Conservation (phyloP, 1,284 basidiomycete genomes). For the Puccinia triticina region DNA sequence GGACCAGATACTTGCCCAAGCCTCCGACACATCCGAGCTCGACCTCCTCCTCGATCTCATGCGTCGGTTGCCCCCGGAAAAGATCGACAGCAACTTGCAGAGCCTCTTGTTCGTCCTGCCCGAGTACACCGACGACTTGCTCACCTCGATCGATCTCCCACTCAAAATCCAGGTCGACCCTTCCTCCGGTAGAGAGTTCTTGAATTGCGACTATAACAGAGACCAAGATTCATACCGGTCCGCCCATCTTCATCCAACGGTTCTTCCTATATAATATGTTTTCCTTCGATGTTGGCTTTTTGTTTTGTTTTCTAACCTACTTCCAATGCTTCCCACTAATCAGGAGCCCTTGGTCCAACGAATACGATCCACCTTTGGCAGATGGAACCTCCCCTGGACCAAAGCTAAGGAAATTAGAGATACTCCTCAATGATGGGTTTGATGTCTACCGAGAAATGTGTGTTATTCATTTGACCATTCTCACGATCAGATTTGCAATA, state of each 20-base stretch:
- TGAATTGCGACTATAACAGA: conserved; percentile 96
- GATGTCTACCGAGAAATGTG: conserved; percentile 96
- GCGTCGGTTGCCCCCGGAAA: conserved; percentile 89
- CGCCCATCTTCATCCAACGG: conserved; percentile 53
- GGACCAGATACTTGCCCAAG: conserved; percentile 48
- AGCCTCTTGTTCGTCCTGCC: conserved; percentile 69
- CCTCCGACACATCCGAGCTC: conserved; percentile 53
- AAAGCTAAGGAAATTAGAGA: conserved; percentile 86
- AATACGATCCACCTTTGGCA: conserved; percentile 83
- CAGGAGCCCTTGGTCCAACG: conserved; percentile 96
- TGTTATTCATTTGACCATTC: neutral
- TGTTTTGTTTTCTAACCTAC: neutral
- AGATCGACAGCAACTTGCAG: conserved; percentile 80
- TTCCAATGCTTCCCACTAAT: neutral
- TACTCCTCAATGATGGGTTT: conserved; percentile 91
- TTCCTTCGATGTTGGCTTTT: neutral
- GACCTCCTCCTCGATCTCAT: conserved; percentile 76
- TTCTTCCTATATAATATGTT: no score
- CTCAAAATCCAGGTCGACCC: conserved; percentile 79
- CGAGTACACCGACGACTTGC: conserved; percentile 92
- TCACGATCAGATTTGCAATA: conserved; percentile 29
- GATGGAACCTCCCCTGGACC: conserved; percentile 82
- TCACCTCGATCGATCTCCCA: conserved; percentile 93
- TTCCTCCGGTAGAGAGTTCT: conserved; percentile 74
- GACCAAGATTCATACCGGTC: conserved; percentile 94